Evolutionary conservation across 2,329 filamentous ascomycete species (phyloP), one percentile per base, ranked within the genome.

Genomic region (Ceratocystis lukuohia): DNA sequence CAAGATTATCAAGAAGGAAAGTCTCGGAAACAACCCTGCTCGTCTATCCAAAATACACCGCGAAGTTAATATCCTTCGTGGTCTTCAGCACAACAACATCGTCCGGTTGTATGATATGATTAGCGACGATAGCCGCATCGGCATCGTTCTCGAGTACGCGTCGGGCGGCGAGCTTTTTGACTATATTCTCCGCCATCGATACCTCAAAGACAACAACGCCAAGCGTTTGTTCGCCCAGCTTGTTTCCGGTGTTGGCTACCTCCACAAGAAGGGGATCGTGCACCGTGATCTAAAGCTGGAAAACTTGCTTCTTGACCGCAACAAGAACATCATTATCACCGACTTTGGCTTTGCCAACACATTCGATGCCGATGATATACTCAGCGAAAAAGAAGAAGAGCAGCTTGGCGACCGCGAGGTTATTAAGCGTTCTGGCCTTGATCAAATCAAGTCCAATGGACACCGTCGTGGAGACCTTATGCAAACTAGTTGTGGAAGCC

Each of bases 341-440:
- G 94, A 99, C 77, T 99, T 99, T 76, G 94, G 94, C 20, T 99
- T 99, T 74, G 94, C 94, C 71, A 99, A 99, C 76, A 97, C 92
- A 0, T 99, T 99, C 73, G 89, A 96, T 73, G 85, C 94, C 0
- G 78, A 80, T 45, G 94, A 99, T 73, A 91, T 96, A 74, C 81
- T 99, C 48, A 85, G 84, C 3, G 91, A 96, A 68, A 92, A 96
- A 68, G 88, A 96, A 70, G 94, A 97, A 76, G 84, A 91, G 72
- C 89, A 91, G 69, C 79, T 99, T 25, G 83, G 84, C 30, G 93
- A 96, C 73, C 88, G 90, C 70, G 92, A 96, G 20, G 94, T 87
- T 73, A 88, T 97, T 69, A 93, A 93, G 78, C 82, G 87, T 64
- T 82, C 88, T 78, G 89, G 90, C n/a, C 80, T 97, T 62, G 93